Percentiles rank a stretch among this genome's conserved stretches.
phyloP scores from a whole-genome alignment of 345 rosid genomes.

The Ailanthus altissimus region DNA sequence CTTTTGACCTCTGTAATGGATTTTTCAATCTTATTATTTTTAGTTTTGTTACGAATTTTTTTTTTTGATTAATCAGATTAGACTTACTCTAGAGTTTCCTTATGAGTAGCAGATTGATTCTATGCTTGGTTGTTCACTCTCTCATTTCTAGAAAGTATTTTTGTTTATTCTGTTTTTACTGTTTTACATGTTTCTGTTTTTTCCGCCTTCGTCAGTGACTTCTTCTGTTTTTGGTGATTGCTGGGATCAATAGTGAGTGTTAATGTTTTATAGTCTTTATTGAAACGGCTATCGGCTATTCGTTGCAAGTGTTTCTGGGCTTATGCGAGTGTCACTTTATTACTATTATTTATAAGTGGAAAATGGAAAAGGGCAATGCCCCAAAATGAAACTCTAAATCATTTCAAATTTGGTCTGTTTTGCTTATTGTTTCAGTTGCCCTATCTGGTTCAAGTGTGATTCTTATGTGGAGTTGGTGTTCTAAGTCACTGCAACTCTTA shows the following conservation, averaged over 20 bases:
- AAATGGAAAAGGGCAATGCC: not conserved
- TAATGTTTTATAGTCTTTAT: not conserved
- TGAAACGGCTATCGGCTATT: conserved; percentile 8
- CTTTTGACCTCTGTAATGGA: conserved; percentile 30
- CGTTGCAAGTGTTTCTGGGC: not conserved
- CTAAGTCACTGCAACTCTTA: not conserved
- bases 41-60: conserved; percentile 38
- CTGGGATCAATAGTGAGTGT: conserved; percentile 10
- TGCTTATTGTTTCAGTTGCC: not conserved
- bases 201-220: conserved; percentile 10
- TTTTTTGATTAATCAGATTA: conserved; percentile 13
- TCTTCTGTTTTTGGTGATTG: conserved; percentile 6
- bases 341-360: not conserved
- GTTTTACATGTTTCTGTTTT: conserved; percentile 12
- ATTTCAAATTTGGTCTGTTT: not conserved
- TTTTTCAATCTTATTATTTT: conserved; percentile 16
- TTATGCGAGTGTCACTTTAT: not conserved
- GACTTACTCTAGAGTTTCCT: conserved; percentile 34
- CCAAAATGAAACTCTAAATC: not conserved
- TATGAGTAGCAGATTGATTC: conserved; percentile 41
- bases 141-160: not conserved
- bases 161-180: not conserved
- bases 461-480: not conserved
- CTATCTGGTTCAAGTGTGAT: not conserved
- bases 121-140: conserved; percentile 22